These are phyloP conservation scores for Cyclotella cryptica DNA, from an alignment of 108 stramenopile species.

Conservation along the genomic window DNA sequence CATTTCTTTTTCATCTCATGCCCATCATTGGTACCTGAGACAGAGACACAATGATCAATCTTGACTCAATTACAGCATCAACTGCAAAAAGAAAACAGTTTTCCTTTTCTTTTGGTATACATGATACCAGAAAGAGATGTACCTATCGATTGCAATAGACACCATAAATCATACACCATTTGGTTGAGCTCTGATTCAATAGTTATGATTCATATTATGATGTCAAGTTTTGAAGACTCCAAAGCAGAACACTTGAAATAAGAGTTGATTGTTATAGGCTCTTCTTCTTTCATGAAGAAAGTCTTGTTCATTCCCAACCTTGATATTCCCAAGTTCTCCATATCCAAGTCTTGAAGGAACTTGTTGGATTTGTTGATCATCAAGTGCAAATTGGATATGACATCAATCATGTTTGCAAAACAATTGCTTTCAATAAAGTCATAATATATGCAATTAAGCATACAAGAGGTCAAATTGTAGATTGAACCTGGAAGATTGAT, in stretches of 20 bases:
- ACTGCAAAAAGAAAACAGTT: conserved; percentile 25
- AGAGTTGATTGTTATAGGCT: conserved; percentile 7
- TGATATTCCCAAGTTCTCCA: conserved; percentile 15
- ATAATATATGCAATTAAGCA: conserved; percentile 18
- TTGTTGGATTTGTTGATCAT: conserved; percentile 32
- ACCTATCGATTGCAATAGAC: conserved; percentile 14
- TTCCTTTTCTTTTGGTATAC: conserved; percentile 31
- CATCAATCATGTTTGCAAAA: conserved; percentile 23
- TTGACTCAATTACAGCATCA: conserved; percentile 4
- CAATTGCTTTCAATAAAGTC: conserved; percentile 24
- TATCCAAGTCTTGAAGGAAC: conserved; percentile 28
- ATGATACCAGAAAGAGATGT: conserved; percentile 14
- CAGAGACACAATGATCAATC: neutral
- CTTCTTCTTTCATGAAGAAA: conserved; percentile 18
- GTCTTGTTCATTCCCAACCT: conserved; percentile 2
- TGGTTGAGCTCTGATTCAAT: conserved; percentile 21
- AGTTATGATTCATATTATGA: neutral
- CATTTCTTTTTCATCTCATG: conserved; percentile 5
- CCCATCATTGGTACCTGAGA: conserved; percentile 3
- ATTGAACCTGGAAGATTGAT: conserved; percentile 14
- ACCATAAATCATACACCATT: conserved; percentile 21
- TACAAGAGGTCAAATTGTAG: conserved; percentile 24
- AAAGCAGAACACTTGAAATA: neutral
- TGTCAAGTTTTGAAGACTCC: neutral
- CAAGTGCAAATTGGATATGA: conserved; percentile 27